phyloP scores from a whole-genome alignment of 495 filamentous ascomycete genomes.

The Aspergillus carlsbadensis region DNA sequence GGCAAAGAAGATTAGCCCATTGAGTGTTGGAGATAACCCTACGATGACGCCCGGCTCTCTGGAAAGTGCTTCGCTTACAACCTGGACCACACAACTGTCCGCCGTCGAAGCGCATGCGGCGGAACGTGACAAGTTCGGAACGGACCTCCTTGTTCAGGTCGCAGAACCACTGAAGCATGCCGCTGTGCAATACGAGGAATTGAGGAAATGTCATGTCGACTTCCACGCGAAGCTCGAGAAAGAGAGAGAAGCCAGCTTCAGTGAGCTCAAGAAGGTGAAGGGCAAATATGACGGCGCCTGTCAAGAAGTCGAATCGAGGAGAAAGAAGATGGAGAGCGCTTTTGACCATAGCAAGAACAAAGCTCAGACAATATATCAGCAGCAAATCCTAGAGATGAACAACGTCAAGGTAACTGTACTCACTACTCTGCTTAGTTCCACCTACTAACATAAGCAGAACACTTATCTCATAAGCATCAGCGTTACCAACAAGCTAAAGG shows the following conservation, averaged over 20 bases:
- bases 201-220: constrained; percentile 87
- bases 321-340: constrained; percentile 88
- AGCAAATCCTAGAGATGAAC: constrained; percentile 89
- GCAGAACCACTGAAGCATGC: constrained; percentile 80
- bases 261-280: constrained; percentile 87
- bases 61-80: constrained; percentile 93
- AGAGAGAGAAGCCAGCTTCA: constrained; percentile 79
- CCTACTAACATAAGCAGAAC: constrained; percentile 56
- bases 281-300: constrained; percentile 88
- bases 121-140: constrained; percentile 82
- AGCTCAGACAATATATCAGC: constrained; percentile 84
- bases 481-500: constrained; percentile 94
- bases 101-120: constrained; percentile 83
- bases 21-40: constrained; percentile 94
- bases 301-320: constrained; percentile 89
- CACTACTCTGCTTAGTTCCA: not conserved
- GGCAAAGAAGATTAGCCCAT: constrained; percentile 77
- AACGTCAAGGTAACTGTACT: constrained; percentile 70
- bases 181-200: constrained; percentile 76
- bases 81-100: constrained; percentile 90
- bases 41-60: constrained; percentile 91
- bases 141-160: constrained; percentile 71
- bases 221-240: constrained; percentile 85
- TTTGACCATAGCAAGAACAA: constrained; percentile 83
- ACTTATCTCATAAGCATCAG: constrained; percentile 94